A percentile compares a stretch with the other conserved stretches of the same genome.
phyloP scores from a whole-genome alignment of 1,284 basidiomycete species.

The Moesziomyces globuligerus region DNA sequence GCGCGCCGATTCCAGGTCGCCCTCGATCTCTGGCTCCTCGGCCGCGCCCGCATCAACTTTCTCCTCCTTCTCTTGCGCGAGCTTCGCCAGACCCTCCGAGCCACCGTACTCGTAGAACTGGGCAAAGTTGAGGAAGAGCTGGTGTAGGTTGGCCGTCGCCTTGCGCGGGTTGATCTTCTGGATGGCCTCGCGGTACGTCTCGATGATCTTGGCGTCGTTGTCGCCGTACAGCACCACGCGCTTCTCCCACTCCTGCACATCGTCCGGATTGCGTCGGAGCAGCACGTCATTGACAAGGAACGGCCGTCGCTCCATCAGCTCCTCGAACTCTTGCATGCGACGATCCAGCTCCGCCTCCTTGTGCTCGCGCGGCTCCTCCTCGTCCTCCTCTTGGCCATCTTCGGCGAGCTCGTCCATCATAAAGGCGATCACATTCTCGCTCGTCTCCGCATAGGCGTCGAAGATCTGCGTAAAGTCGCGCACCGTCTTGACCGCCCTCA shows the following conservation, averaged over 20 bases:
- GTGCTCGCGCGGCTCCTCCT: constrained; percentile 70
- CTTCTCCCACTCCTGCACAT: constrained; percentile 99
- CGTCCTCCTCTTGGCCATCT: constrained; percentile 57
- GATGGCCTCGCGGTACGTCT: constrained; percentile 89
- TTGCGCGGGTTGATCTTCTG: constrained; percentile 88
- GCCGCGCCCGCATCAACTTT: constrained; percentile 70
- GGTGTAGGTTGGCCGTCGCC: constrained; percentile 89
- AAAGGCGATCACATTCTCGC: constrained; percentile 87
- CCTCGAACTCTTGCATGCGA: constrained; percentile 92
- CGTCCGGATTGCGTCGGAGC: constrained; percentile 91
- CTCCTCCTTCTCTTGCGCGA: constrained; percentile 72
- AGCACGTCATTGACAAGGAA: constrained; percentile 97
- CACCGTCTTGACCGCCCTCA: constrained; percentile 86
- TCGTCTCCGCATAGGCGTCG: constrained; percentile 94
- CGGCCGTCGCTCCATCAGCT: constrained; percentile 91
- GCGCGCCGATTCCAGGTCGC: constrained; percentile 84
- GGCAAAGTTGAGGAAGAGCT: constrained; percentile 93
- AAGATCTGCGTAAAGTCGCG: constrained; percentile 98
- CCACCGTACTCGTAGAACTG: constrained; percentile 98
- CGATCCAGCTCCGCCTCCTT: constrained; percentile 86
- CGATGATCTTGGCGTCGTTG: constrained; percentile 91
- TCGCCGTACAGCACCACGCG: constrained; percentile 91
- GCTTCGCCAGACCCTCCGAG: constrained; percentile 35
- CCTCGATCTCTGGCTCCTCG: constrained; percentile 76
- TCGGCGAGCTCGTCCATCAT: constrained; percentile 86